Percentiles rank a stretch among this genome's conserved stretches.
phyloP scores from a whole-genome alignment of 179 eudicot genomes.

The Drosera spatulata region DNA sequence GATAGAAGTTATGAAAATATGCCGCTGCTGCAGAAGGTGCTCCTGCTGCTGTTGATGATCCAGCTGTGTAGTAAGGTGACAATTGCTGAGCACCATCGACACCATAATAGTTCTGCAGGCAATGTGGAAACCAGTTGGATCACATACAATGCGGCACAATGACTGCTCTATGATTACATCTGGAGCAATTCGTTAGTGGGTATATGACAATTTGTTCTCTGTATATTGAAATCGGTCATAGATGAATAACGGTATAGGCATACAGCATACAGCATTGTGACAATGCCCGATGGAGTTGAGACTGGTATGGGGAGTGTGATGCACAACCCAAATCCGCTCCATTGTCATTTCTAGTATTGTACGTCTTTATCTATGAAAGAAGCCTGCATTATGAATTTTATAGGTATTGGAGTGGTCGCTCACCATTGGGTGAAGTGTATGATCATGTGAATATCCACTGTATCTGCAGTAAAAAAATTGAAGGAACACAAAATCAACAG shows the following conservation, averaged over 20 bases:
- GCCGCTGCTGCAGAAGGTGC: conserved; percentile 10
- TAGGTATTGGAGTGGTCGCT: conserved; percentile 7
- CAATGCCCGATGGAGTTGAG: too few relatives aligned
- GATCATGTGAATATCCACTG: conserved; percentile 39
- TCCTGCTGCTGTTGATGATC: not conserved
- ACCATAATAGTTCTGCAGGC: conserved; percentile 39
- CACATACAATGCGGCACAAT: not conserved
- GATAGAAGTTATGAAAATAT: conserved; percentile 27
- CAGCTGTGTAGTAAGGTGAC: conserved; percentile 32
- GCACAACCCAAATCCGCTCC: too few relatives aligned
- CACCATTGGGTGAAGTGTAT: conserved; percentile 41
- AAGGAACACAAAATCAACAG: not conserved
- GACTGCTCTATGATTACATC: not conserved
- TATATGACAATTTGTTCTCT: too few relatives aligned
- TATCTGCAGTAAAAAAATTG: conserved; percentile 20
- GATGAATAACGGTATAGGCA: too few relatives aligned
- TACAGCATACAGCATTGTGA: too few relatives aligned
- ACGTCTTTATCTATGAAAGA: not conserved
- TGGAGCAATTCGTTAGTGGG: too few relatives aligned
- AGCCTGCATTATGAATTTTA: not conserved
- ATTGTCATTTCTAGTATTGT: too few relatives aligned
- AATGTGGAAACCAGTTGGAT: not conserved
- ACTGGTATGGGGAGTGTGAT: too few relatives aligned
- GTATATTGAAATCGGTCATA: too few relatives aligned
- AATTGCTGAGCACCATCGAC: conserved; percentile 31